Evolutionary conservation across 1,284 basidiomycete genomes (phyloP).

Genomic region (Schizophyllum amplum): DNA sequence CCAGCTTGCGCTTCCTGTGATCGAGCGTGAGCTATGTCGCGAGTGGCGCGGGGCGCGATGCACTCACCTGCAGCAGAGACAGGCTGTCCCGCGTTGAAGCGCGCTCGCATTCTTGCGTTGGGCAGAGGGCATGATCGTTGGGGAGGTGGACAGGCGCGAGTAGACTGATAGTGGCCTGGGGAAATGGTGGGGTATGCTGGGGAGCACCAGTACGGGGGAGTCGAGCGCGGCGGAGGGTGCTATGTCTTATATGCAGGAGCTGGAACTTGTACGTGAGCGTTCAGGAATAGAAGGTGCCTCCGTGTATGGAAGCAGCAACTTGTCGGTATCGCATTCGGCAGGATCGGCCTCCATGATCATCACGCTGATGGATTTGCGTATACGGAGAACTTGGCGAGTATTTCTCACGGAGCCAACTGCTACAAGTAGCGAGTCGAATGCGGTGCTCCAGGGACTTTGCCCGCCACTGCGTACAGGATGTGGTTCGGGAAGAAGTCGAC

Average conservation of each 20-base stretch:
- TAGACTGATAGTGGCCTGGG: conserved; percentile 6
- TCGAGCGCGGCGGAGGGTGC: background rate
- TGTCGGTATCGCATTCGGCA: background rate
- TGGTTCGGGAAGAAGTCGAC: too few relatives aligned
- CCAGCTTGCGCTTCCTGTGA: conserved; percentile 49
- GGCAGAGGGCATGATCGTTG: conserved; percentile 14
- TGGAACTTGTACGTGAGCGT: background rate
- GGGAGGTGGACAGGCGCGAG: background rate
- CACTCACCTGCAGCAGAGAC: conserved; percentile 45
- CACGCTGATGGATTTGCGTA: background rate
- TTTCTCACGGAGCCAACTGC: too few relatives aligned
- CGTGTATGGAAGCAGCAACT: background rate
- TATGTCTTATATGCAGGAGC: background rate
- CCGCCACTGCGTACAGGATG: too few relatives aligned
- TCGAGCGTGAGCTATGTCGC: background rate
- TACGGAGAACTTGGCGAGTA: background rate
- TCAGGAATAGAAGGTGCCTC: background rate
- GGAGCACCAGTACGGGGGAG: background rate
- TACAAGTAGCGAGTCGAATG: too few relatives aligned
- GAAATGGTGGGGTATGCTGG: conserved; percentile 7
- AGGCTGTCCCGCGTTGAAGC: conserved; percentile 50
- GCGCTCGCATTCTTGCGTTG: conserved; percentile 24
- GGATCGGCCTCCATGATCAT: background rate
- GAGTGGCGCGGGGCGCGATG: background rate
- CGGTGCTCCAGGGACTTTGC: too few relatives aligned